Evolutionary conservation across 2,329 filamentous ascomycete species (phyloP), one percentile per base, ranked within the genome.

Genomic region (Nothopassalora personata): DNA sequence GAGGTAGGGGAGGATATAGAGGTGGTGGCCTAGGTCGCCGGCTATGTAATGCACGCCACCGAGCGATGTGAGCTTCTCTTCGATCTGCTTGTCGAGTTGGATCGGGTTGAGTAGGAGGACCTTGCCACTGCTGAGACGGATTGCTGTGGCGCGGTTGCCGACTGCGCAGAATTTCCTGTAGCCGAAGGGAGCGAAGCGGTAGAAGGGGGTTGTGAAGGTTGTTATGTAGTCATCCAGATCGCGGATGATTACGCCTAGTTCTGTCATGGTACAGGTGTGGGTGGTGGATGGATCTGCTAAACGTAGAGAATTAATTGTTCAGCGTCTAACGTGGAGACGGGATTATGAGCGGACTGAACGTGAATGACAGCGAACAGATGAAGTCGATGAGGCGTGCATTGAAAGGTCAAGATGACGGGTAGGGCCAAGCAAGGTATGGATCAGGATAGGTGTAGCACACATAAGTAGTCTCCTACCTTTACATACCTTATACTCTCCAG

Each of bases 121-220:
- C 11, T 36, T 54, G 34, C 53, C 52, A 54, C 60, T 33, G 13
- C 56, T 47, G 7, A 62, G 48, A 18, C 58, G 58, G 19, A 62
- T 56, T 33, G 57, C 57, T 47, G 57, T 60, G 27, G 60, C 57
- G 23, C 60, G 54, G 28, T 62, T 62, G 27, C 60, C 60, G 10
- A 62, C 60, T 53, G 60, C 60, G 34, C 58, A 52, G 28, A 62
- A 62, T 7, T 53, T 58, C 19, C 57, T 58, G 23, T 60, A 54
- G 54, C 60, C 60, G 11, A 62, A 57, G n/a, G 60, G 60, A 13
- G 60, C 60, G 53, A 60, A 62, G 47, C 60, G 57, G 45, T 62
- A 58, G 55, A 62, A 62, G 23, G 54, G 55, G n/a, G 60, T 58
- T 19, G 57, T 56, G 55, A 62, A 60, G 27, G 53, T 62, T 15